A percentile compares a stretch with the other conserved stretches of the same genome.
These are phyloP conservation scores for Cystoderma amianthinum DNA, from an alignment of 768 basidiomycete species.

Conservation along the genomic window DNA sequence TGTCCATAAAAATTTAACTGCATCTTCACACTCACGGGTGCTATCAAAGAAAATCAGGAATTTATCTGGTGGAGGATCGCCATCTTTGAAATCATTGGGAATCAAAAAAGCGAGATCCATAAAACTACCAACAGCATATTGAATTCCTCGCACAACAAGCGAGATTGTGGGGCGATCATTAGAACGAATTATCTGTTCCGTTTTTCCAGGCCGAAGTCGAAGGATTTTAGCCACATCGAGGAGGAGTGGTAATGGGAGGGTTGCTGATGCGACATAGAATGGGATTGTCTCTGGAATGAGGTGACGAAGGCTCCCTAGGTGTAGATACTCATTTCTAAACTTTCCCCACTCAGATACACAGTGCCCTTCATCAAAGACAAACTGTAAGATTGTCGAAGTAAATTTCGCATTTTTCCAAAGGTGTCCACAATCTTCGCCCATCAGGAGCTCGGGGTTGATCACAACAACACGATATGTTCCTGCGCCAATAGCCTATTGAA, in stretches of 20 bases:
- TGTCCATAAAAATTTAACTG: constrained; percentile 5
- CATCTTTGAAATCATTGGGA: constrained; percentile 9
- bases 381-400: constrained; percentile 2
- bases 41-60: constrained; percentile 20
- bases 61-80: constrained; percentile 5
- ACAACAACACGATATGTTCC: background rate
- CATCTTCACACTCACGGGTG: constrained; percentile 11
- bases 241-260: constrained; percentile 14
- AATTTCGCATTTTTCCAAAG: constrained; percentile 2
- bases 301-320: background rate
- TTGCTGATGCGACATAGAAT: constrained; percentile 21
- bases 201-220: constrained; percentile 8
- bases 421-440: background rate
- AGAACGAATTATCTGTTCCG: constrained; percentile 8
- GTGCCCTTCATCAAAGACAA: constrained; percentile 3
- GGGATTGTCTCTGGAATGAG: constrained; percentile 13
- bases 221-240: constrained; percentile 12
- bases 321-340: constrained; percentile 2
- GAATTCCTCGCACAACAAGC: constrained; percentile 14
- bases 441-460: constrained; percentile 1
- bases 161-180: constrained; percentile 24
- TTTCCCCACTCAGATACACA: constrained; percentile 1
- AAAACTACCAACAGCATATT: constrained; percentile 10
- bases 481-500: too few relatives aligned
- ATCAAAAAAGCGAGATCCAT: constrained; percentile 17